Evolutionary conservation across 768 basidiomycete species (phyloP).

Genomic region (Suillus subluteus): DNA sequence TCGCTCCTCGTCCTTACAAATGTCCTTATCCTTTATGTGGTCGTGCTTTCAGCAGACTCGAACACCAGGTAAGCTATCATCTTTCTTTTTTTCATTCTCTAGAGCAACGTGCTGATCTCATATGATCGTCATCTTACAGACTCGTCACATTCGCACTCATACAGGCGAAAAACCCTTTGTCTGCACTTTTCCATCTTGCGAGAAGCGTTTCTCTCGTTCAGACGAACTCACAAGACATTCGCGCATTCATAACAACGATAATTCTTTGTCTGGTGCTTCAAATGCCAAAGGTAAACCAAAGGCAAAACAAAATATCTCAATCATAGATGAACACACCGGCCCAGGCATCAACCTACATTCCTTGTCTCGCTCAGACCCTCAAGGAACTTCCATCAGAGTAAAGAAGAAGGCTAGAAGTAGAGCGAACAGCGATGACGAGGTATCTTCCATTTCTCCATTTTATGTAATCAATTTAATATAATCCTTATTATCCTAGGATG

Average conservation of each 20-base stretch:
- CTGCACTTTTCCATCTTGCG: constrained; percentile 92
- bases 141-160: constrained; percentile 96
- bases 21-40: constrained; percentile 92
- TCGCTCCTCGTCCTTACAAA: constrained; percentile 83
- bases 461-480: constrained; percentile 22
- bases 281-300: constrained; percentile 32
- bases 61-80: constrained; percentile 77
- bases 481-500: constrained; percentile 39
- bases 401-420: constrained; percentile 82
- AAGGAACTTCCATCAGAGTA: constrained; percentile 40
- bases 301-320: constrained; percentile 28
- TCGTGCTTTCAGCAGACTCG: constrained; percentile 93
- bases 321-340: constrained; percentile 29
- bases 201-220: constrained; percentile 97
- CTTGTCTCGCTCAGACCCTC: constrained; percentile 22
- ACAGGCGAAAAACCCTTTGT: constrained; percentile 98
- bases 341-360: constrained; percentile 31
- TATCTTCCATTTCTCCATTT: constrained; percentile 40
- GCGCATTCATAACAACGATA: constrained; percentile 83
- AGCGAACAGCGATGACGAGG: constrained; percentile 85
- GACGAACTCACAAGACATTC: constrained; percentile 98
- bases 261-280: constrained; percentile 25
- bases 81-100: constrained; percentile 16
- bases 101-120: constrained; percentile 20
- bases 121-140: constrained; percentile 51